Base-by-base conservation (phyloP, 768 basidiomycete genomes). In the Holtermanniella nyarrowii region DNA sequence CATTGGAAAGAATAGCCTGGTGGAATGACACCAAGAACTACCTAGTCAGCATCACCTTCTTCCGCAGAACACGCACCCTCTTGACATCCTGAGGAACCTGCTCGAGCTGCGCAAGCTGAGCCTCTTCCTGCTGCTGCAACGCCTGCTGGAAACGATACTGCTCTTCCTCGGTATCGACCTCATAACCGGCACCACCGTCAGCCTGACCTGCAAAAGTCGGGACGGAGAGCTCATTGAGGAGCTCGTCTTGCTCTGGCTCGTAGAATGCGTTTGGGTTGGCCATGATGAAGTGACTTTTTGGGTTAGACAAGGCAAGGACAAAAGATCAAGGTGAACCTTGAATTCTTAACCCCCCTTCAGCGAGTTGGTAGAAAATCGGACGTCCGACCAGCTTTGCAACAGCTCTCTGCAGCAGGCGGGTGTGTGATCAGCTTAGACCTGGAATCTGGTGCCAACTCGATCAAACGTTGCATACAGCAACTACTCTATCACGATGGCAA, bases 21-120 rank as follows among this genome's bases (percentile, higher is more conserved):
- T 93, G 86, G 72, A 97, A 95, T 62, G 88, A 86, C 4, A 93
- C 81, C 65, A 97, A 85, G 75, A 96, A 97, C 86, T 93, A 55
- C 18, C 45, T 58, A 52, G 27, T 22, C 42, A 37, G 22, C 25
- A 57, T 53, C 26, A 57, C 47, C 39, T n/a, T 44, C 25, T 44
- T 44, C n/a, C 31, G 20, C n/a, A n/a, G 31, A 37, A 37, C 31
- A 37, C 25, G 24, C 65, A 87, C 88, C 56, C 82, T 81, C 76
- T 89, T 91, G 50, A 90, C 90, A 42, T 82, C 82, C 71, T 89
- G 88, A 0, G 87, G 88, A 43, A 91, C 85, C 61, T 83, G 80
- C 0, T 85, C 75, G 69, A 90, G 82, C 1, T 85, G 87, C 1
- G 81, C 80, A 26, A 61, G 11, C 42, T 61, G 59, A 42, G 47